Evolutionary conservation across 2,329 filamentous ascomycete genomes (phyloP), one percentile per base, ranked within the genome.

Genomic region (Periconia sp.): DNA sequence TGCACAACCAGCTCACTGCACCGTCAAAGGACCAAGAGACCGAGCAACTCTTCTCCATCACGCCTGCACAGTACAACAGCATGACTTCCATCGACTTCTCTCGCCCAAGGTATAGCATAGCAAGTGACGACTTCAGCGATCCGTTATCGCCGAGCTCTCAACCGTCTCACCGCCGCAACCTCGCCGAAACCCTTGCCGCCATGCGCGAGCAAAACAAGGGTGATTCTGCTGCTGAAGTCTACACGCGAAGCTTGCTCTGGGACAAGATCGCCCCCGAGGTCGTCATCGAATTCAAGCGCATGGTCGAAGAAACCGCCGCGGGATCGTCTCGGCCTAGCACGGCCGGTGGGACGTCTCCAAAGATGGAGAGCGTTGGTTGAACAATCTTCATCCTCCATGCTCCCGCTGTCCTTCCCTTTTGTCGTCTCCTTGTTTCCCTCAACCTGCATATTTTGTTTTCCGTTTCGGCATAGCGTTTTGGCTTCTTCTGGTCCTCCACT

Each of bases 221-320:
- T 43, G 74, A 75, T 57, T 82, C 82, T 37, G 87, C 86, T 34
- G 88, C 92, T 43, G 91, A 96, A 61, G 89, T 96, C 29, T 96
- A 96, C 74, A 95, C 92, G 23, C 83, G 92, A 44, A 95, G 90
- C 50, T 80, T 97, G 49, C 84, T 97, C 44, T 96, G 90, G 89
- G 91, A 96, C 64, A 89, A 92, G 71, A 92, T 97, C 59, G 92
- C 94, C 11, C 82, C 84, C 58, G 91, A 97, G 54, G 91, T 97
- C 35, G 90, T 99, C 40, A 84, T 86, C 58, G 90, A 92, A 68
- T 97, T 97, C 76, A 89, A 88, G 61, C 88, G 89, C 72, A 91
- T 95, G 82, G 88, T 96, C 59, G 84, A 87, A 53, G 88, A 94
- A 64, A 86, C 81, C 72, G 86, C 63, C 40, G 59, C 61, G 49